Percentiles rank a stretch among this genome's conserved stretches.
These are phyloP conservation scores for Fusarium palustre DNA, from an alignment of 2,329 filamentous ascomycete species.

Conservation along the genomic window DNA sequence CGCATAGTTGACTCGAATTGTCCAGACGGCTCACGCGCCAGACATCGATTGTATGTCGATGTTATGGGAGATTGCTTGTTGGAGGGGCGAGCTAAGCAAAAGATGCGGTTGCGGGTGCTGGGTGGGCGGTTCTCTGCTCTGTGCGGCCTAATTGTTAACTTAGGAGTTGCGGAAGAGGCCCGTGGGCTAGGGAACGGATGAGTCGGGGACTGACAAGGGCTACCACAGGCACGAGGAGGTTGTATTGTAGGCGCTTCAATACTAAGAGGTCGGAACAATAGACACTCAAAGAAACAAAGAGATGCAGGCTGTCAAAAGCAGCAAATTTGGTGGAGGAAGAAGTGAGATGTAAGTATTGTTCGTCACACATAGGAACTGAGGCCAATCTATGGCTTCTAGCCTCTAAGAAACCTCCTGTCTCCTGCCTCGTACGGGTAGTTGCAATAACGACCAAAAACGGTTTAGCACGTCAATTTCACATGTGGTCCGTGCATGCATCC, in stretches of 20 bases:
- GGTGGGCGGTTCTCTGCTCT: conserved; percentile 36
- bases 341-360: conserved; percentile 34
- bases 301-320: conserved; percentile 3
- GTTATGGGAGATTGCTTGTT: conserved; percentile 41
- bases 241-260: conserved; percentile 14
- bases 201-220: conserved; percentile 28
- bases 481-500: conserved; percentile 41
- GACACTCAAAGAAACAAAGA: neutral
- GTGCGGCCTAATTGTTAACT: conserved; percentile 35
- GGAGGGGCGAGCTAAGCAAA: conserved; percentile 45
- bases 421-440: conserved; percentile 23
- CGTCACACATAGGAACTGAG: conserved; percentile 32
- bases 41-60: conserved; percentile 47
- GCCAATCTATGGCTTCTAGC: conserved; percentile 13
- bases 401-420: conserved; percentile 39
- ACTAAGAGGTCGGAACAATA: neutral
- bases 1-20: conserved; percentile 49
- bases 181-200: conserved; percentile 37
- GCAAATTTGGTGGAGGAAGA: conserved; percentile 28
- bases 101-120: conserved; percentile 43
- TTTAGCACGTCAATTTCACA: conserved; percentile 17
- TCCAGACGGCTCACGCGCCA: conserved; percentile 45
- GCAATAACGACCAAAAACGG: conserved; percentile 29
- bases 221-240: conserved; percentile 4
- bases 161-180: conserved; percentile 41